Evolutionary conservation across 2,329 filamentous ascomycete species (phyloP).

Genomic region (Pestalotiopsis sp.): DNA sequence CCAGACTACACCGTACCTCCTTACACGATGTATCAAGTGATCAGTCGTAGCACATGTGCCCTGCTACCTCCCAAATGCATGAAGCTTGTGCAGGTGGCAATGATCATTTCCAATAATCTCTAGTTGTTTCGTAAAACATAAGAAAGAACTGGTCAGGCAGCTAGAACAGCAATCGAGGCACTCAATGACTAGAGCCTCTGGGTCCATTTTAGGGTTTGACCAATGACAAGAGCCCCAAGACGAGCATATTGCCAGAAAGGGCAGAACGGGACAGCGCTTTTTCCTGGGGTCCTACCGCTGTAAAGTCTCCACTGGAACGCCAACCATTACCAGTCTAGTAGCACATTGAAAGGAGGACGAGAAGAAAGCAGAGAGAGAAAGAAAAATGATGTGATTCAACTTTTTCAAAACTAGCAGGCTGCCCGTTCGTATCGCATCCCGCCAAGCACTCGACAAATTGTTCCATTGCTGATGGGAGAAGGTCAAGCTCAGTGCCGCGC

Average conservation of each 20-base stretch:
- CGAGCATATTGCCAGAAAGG: neutral
- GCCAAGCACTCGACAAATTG: conserved; percentile 3
- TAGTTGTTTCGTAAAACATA: too few relatives aligned
- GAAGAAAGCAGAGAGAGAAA: neutral
- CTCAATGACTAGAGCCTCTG: neutral
- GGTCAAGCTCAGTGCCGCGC: conserved; percentile 10
- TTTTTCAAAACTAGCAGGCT: neutral
- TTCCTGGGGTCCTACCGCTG: neutral
- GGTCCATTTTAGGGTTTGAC: neutral
- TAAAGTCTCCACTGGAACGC: neutral
- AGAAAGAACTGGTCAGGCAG: too few relatives aligned
- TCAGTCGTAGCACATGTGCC: too few relatives aligned
- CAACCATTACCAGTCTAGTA: neutral
- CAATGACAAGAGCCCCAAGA: neutral
- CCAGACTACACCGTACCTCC: too few relatives aligned
- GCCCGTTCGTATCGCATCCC: conserved; percentile 5
- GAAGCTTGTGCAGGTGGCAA: too few relatives aligned
- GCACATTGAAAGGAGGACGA: neutral
- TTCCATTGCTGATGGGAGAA: neutral
- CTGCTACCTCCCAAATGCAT: too few relatives aligned
- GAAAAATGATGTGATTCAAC: neutral
- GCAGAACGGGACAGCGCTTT: neutral
- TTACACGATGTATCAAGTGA: too few relatives aligned
- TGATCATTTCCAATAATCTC: too few relatives aligned
- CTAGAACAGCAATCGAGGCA: neutral